Conservation (phyloP, 2,329 filamentous ascomycete genomes). For the Amesomyces nigricolor region DNA sequence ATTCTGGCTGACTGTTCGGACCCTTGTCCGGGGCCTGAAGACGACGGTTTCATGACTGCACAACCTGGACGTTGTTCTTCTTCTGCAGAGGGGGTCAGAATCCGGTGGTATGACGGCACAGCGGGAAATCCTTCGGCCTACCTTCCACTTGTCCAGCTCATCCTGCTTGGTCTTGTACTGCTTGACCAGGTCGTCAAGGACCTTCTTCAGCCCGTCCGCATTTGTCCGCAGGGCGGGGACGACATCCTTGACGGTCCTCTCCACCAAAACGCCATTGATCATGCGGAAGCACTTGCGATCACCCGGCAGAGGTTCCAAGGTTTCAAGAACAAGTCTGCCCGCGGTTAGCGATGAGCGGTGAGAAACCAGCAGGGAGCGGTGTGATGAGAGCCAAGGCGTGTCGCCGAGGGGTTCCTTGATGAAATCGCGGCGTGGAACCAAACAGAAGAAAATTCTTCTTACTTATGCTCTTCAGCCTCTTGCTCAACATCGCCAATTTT, state of each 20-base stretch:
- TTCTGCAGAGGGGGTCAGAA: constrained; percentile 49
- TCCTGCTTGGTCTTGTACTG: constrained; percentile 93
- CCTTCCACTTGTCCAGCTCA: constrained; percentile 98
- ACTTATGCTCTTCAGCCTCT: constrained; percentile 98
- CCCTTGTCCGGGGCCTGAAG: neutral
- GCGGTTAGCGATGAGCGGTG: constrained; percentile 26
- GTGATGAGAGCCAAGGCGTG: constrained; percentile 28
- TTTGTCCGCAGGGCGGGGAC: constrained; percentile 89
- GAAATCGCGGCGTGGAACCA: neutral
- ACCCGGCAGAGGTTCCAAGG: constrained; percentile 70
- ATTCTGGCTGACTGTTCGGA: neutral
- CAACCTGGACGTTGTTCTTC: constrained; percentile 84
- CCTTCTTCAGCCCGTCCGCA: constrained; percentile 87
- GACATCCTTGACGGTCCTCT: constrained; percentile 89
- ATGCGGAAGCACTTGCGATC: constrained; percentile 97
- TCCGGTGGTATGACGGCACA: neutral
- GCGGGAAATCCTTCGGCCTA: constrained; percentile 38
- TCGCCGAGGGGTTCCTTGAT: neutral
- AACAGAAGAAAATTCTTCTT: constrained; percentile 31
- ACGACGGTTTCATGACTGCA: constrained; percentile 56
- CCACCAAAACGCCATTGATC: constrained; percentile 94
- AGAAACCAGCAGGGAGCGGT: constrained; percentile 33
- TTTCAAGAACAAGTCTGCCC: constrained; percentile 84
- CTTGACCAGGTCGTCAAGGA: constrained; percentile 89
- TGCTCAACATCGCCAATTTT: constrained; percentile 98